Conservation (phyloP, 116 monocot species). For the Iris pallida region DNA sequence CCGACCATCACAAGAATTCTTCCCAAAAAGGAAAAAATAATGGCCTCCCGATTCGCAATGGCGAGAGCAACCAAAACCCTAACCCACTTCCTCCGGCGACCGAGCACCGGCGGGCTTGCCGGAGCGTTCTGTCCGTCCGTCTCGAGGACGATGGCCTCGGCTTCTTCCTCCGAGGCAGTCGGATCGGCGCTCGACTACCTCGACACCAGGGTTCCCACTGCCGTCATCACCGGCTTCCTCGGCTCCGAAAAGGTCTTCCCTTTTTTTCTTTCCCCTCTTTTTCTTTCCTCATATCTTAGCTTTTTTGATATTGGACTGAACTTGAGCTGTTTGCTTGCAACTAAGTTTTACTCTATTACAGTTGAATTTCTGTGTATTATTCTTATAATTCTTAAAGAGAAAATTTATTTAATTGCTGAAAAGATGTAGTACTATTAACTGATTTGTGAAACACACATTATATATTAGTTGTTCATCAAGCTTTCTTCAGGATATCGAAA, state of each 20-base stretch:
- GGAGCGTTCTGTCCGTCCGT: not conserved
- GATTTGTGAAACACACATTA: no score
- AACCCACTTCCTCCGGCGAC: slow-evolving; percentile 1
- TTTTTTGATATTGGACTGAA: no score
- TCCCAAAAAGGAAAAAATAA: not conserved
- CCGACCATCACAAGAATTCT: not conserved
- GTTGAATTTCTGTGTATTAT: no score
- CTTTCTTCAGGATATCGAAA: no score
- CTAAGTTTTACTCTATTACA: no score
- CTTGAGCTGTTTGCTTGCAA: no score
- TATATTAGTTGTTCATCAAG: no score
- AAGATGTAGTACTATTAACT: no score
- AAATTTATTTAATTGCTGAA: no score
- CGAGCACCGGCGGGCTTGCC: not conserved
- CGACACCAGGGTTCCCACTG: slow-evolving; percentile 65
- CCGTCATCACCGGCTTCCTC: slow-evolving; percentile 82
- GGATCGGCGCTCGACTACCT: slow-evolving; percentile 18
- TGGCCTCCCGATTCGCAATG: slow-evolving; percentile 24
- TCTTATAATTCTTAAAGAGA: no score
- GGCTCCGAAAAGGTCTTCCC: slow-evolving; percentile 71
- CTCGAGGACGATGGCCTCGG: slow-evolving; percentile 31
- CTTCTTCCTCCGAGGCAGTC: slow-evolving; percentile 24
- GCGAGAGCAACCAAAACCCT: slow-evolving; percentile 21
- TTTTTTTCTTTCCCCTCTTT: no score
- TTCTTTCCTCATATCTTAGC: no score